A percentile compares a stretch with the other conserved stretches of the same genome.
These are phyloP conservation scores for Candida lessepsii DNA, from an alignment of 805 yeast genomes.

Conservation along the genomic window DNA sequence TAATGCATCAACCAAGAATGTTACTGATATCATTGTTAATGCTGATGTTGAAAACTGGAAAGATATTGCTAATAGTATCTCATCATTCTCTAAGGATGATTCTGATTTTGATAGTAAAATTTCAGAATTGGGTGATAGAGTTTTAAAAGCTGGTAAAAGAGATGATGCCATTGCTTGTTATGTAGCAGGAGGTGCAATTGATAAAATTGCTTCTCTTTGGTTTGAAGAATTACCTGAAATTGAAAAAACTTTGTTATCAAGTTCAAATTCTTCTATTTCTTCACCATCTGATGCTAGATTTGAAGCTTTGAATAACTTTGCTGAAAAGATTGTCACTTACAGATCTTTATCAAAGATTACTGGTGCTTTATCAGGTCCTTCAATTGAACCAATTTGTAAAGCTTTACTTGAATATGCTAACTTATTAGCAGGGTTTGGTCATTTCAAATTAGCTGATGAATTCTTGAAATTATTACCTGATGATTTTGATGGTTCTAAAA, in stretches of 20 bases:
- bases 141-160: constrained; percentile 49
- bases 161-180: constrained; percentile 75
- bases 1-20: constrained; percentile 54
- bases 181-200: constrained; percentile 77
- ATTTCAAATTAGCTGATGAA: constrained; percentile 74
- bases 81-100: constrained; percentile 51
- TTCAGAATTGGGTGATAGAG: constrained; percentile 73
- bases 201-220: constrained; percentile 82
- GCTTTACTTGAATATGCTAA: constrained; percentile 81
- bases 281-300: constrained; percentile 83
- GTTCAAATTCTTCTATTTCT: constrained; percentile 40
- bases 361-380: constrained; percentile 39
- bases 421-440: constrained; percentile 76
- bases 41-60: constrained; percentile 82
- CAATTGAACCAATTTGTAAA: constrained; percentile 50
- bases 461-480: constrained; percentile 72
- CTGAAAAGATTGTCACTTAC: constrained; percentile 80
- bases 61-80: constrained; percentile 68
- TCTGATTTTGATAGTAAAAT: constrained; percentile 54
- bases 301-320: constrained; percentile 74
- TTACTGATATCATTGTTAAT: constrained; percentile 70
- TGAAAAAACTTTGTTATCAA: constrained; percentile 43
- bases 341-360: constrained; percentile 46
- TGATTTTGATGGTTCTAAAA: constrained; percentile 63
- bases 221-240: constrained; percentile 57